Base-by-base conservation (phyloP, 306 rosid genomes). In the Macrotyloma uniflorum region DNA sequence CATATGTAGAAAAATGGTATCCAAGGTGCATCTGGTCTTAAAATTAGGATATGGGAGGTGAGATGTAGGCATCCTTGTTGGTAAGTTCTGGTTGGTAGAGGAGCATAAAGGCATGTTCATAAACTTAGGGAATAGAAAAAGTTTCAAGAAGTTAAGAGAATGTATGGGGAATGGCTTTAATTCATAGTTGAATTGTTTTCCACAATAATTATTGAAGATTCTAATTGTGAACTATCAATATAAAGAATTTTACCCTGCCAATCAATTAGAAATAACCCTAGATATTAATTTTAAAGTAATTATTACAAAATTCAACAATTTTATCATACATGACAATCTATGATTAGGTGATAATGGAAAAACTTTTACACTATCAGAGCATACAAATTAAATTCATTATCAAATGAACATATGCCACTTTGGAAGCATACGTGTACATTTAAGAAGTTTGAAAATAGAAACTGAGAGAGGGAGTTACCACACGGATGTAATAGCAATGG, bases 371-470 rank as follows among this genome's bases (percentile, higher is more conserved):
- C 14, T 54, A 11, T 54, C 16, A 3, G 6, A 9, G 5, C 61
- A 20, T 22, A 54, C 61, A 20, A 54, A 54, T 50, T 50, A 18
- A 54, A 54, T 54, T 54, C 32, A 22, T 54, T 22, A 54, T 23
- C 32, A 46, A 33, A 59, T 24, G 47, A 45, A 42, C 26, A 4
- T 55, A 42, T 42, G 24, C 70, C 15, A 49, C 53, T 54, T 51
- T 49, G 50, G 77, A 50, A 76, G 26, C 62, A 74, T 53, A 18
- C n/a, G 6, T 35, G 40, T 46, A 80, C 13, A 73, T 67, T 66
- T 67, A 36, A 22, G 14, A 14, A 55, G 28, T 67, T 57, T 46
- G 65, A 46, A 74, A 61, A 28, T 54, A 42, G 53, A 43, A 66
- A 54, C 40, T 10, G 22, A 51, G 46, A 24, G 47, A 26, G 33